Evolutionary conservation across 805 yeast species (phyloP).

Genomic region (Kazachstania martiniae): DNA sequence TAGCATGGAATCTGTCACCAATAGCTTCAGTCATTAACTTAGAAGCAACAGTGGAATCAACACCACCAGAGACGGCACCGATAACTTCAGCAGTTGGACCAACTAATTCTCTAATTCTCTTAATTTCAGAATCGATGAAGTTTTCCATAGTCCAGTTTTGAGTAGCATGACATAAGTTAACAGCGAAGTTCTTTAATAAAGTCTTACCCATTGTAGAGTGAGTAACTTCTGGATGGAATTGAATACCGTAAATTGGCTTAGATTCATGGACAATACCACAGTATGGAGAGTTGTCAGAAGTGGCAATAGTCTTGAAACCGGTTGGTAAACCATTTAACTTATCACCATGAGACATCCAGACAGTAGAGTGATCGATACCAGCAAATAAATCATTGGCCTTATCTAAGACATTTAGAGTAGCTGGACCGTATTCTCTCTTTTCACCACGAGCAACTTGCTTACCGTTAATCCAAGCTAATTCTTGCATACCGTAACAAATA

Average conservation of each 20-base stretch:
- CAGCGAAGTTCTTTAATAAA: slow-evolving; percentile 85
- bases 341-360: slow-evolving; percentile 99
- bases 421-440: slow-evolving; percentile 97
- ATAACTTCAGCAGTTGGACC: slow-evolving; percentile 98
- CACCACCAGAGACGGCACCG: slow-evolving; percentile 99
- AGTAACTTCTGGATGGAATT: slow-evolving; percentile 98
- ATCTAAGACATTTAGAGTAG: slow-evolving; percentile 71
- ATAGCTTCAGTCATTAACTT: slow-evolving; percentile 96
- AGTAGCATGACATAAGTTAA: slow-evolving; percentile 72
- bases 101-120: slow-evolving; percentile 79
- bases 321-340: slow-evolving; percentile 83
- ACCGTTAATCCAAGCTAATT: slow-evolving; percentile 95
- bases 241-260: slow-evolving; percentile 81
- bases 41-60: slow-evolving; percentile 98
- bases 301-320: slow-evolving; percentile 82
- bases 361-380: slow-evolving; percentile 88
- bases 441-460: slow-evolving; percentile 88
- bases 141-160: slow-evolving; percentile 98
- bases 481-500: slow-evolving; percentile 99
- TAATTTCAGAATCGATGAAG: slow-evolving; percentile 92
- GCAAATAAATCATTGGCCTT: slow-evolving; percentile 59
- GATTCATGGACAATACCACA: slow-evolving; percentile 79
- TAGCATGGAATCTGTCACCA: slow-evolving; percentile 97
- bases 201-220: slow-evolving; percentile 88
- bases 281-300: slow-evolving; percentile 88